phyloP scores from a whole-genome alignment of 2,329 filamentous ascomycete species.

The Aspergillus fijiensis region DNA sequence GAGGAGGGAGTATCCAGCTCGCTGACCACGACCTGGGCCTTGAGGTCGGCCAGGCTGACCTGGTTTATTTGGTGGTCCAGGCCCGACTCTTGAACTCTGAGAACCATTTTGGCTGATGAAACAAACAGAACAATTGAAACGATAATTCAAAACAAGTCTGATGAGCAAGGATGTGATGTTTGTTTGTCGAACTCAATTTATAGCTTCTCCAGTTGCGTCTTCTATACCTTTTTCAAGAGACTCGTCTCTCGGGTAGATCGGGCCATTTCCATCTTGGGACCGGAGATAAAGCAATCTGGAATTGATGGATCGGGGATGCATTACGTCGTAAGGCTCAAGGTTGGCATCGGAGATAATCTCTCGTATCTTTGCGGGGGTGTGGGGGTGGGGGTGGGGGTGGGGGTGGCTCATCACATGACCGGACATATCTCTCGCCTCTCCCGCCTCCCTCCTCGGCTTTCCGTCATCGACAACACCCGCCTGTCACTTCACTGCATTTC shows the following conservation, averaged over 20 bases:
- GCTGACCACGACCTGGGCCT: background rate
- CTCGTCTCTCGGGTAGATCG: background rate
- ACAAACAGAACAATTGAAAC: background rate
- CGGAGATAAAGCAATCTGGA: background rate
- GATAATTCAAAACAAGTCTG: background rate
- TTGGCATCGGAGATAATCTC: too few relatives aligned
- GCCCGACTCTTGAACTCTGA: background rate
- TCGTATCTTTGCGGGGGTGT: too few relatives aligned
- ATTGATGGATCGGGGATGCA: background rate
- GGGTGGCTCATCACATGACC: background rate
- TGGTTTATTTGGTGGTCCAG: background rate
- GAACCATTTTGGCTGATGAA: background rate
- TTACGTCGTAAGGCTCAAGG: background rate
- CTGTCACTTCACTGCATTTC: background rate
- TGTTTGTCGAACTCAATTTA: too few relatives aligned
- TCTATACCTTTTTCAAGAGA: background rate
- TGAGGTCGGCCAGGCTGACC: conserved; percentile 1
- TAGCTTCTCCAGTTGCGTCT: background rate
- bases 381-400: too few relatives aligned
- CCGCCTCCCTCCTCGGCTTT: background rate
- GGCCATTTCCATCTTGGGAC: background rate
- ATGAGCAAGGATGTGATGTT: too few relatives aligned
- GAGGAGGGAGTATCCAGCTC: background rate
- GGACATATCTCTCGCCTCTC: background rate
- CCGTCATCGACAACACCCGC: background rate